Evolutionary conservation across 345 rosid genomes (phyloP).

Genomic region (Corchorus olitorius): DNA sequence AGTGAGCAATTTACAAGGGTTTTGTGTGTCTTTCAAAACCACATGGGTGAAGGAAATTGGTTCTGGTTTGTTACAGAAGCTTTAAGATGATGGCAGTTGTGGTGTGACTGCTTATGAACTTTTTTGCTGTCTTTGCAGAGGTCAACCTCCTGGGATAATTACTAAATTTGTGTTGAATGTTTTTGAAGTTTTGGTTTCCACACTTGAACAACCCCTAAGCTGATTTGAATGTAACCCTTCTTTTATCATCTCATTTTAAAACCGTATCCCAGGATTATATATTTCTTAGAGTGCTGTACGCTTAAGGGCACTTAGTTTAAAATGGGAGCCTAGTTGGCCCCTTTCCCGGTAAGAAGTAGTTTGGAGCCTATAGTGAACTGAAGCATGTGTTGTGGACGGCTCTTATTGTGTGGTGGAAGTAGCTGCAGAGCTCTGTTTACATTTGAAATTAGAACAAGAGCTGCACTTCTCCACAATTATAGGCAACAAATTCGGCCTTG

Average conservation of each 20-base stretch:
- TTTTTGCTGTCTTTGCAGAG: neutral
- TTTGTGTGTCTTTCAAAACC: neutral
- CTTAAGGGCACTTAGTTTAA: neutral
- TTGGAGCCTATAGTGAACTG: neutral
- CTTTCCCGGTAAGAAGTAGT: neutral
- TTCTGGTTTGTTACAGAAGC: neutral
- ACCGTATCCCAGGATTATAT: neutral
- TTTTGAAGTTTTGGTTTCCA: neutral
- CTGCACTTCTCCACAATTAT: neutral
- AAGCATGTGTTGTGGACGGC: neutral
- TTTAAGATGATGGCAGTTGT: conserved; percentile 1
- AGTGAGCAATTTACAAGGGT: too few species aligned
- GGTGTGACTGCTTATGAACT: neutral
- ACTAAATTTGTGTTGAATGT: neutral
- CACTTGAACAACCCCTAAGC: neutral
- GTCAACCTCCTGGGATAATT: neutral
- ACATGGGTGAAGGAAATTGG: neutral
- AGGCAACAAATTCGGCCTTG: neutral
- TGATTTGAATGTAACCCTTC: neutral
- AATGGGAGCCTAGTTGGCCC: neutral
- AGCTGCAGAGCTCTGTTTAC: neutral
- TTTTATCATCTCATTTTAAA: neutral
- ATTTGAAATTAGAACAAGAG: neutral
- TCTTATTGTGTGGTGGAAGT: neutral
- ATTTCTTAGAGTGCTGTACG: neutral